Percentiles rank a stretch among this genome's conserved stretches.
These are phyloP conservation scores for Hirsutella thompsonii DNA, from an alignment of 2,329 filamentous ascomycete genomes.

Conservation along the genomic window DNA sequence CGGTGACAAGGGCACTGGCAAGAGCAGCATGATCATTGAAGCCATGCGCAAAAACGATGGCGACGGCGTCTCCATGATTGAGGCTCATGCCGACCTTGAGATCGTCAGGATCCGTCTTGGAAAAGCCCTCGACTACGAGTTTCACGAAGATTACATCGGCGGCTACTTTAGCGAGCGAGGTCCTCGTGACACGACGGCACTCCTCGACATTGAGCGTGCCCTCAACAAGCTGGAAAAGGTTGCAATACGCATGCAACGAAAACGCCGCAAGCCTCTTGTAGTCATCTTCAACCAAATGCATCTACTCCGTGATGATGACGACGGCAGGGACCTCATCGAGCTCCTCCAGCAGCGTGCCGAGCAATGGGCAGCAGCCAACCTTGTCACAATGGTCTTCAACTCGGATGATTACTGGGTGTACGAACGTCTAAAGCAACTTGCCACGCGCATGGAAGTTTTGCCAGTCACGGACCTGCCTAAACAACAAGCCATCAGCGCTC, in stretches of 20 bases:
- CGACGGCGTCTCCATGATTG: slow-evolving; percentile 85
- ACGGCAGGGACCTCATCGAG: slow-evolving; percentile 86
- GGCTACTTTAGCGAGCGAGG: slow-evolving; percentile 91
- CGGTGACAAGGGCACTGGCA: slow-evolving; percentile 92
- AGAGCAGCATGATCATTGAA: slow-evolving; percentile 90
- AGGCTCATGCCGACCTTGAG: slow-evolving; percentile 88
- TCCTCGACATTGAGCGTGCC: slow-evolving; percentile 90
- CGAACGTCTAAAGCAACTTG: slow-evolving; percentile 81
- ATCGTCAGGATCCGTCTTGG: slow-evolving; percentile 89
- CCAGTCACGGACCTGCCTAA: slow-evolving; percentile 76
- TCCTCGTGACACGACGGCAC: slow-evolving; percentile 78
- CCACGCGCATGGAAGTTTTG: slow-evolving; percentile 89
- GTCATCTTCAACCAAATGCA: slow-evolving; percentile 92
- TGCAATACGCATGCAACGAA: slow-evolving; percentile 56
- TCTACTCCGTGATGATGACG: slow-evolving; percentile 78
- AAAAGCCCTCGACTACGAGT: slow-evolving; percentile 92
- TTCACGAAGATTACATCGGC: slow-evolving; percentile 94
- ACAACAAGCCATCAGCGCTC: slow-evolving; percentile 59
- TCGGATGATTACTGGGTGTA: slow-evolving; percentile 99
- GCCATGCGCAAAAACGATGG: slow-evolving; percentile 89
- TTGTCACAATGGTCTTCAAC: slow-evolving; percentile 90
- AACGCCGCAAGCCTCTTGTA: slow-evolving; percentile 58
- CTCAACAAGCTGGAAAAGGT: slow-evolving; percentile 98
- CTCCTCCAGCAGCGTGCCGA: slow-evolving; percentile 91
- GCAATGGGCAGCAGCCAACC: slow-evolving; percentile 84